These are phyloP conservation scores for Apophysomyces elegans DNA, from an alignment of 371 early-diverging fungal species.

Conservation along the genomic window DNA sequence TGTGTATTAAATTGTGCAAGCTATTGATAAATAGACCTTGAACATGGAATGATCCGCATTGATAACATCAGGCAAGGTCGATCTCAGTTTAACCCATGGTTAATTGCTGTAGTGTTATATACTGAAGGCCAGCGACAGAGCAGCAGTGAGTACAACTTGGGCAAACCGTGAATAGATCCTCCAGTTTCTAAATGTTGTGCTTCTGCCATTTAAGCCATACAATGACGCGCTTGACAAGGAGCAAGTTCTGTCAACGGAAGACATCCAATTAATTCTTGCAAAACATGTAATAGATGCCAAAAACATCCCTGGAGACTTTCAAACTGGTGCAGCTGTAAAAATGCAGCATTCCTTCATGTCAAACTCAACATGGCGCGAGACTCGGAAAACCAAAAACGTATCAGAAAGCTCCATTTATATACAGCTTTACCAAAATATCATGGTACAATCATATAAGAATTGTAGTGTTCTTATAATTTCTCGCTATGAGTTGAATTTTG, in stretches of 20 bases:
- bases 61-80: too few relatives aligned
- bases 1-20: too few relatives aligned
- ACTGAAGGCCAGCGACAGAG: conserved; percentile 1
- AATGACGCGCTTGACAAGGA: background rate
- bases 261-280: background rate
- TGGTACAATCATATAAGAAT: conserved; percentile 1
- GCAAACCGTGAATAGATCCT: background rate
- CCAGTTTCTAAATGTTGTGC: background rate
- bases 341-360: background rate
- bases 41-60: too few relatives aligned
- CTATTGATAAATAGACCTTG: too few relatives aligned
- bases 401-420: background rate
- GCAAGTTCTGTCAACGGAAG: background rate
- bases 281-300: background rate
- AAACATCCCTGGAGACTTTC: background rate
- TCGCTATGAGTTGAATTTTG: background rate
- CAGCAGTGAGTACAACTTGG: background rate
- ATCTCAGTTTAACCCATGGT: too few relatives aligned
- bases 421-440: background rate
- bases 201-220: background rate
- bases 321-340: background rate
- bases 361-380: background rate
- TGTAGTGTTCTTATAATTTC: background rate
- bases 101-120: too few relatives aligned
- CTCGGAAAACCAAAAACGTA: background rate